phyloP scores from a whole-genome alignment of 2,329 filamentous ascomycete species.

The Lachnellula arida region DNA sequence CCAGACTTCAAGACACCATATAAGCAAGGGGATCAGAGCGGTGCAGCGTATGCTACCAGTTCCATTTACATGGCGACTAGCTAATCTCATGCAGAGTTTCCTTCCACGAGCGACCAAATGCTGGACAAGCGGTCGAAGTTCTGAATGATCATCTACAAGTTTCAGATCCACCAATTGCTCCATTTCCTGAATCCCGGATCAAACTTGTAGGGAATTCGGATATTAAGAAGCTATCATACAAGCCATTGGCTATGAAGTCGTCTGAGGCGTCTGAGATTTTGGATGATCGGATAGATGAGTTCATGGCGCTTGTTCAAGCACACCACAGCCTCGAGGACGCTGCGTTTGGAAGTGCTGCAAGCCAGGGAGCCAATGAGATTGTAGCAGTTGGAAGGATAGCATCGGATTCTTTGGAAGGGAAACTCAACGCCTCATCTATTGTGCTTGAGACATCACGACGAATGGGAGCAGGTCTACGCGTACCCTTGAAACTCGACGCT shows the following conservation, averaged over 20 bases:
- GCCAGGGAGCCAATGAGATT: constrained; percentile 78
- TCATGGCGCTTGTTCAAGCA: constrained; percentile 67
- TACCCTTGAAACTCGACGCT: constrained; percentile 71
- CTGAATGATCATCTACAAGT: constrained; percentile 71
- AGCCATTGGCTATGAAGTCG: constrained; percentile 89
- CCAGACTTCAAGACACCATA: constrained; percentile 40
- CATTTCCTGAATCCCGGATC: constrained; percentile 71
- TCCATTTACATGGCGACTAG: not conserved
- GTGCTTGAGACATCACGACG: constrained; percentile 84
- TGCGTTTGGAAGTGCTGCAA: constrained; percentile 81
- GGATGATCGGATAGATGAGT: constrained; percentile 93
- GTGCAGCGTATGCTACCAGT: constrained; percentile 18
- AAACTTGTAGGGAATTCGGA: constrained; percentile 84
- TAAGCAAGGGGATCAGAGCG: constrained; percentile 20
- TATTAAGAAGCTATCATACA: constrained; percentile 85
- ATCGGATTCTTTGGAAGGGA: constrained; percentile 80
- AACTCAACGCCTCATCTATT: constrained; percentile 77
- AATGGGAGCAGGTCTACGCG: constrained; percentile 74
- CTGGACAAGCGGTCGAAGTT: constrained; percentile 77
- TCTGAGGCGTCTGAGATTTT: constrained; percentile 89
- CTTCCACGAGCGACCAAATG: constrained; percentile 72
- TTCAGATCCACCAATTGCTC: constrained; percentile 65
- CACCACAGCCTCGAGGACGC: constrained; percentile 72
- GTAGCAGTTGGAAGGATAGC: constrained; percentile 89
- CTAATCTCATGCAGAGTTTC: constrained; percentile 46